Percentiles rank a stretch among this genome's conserved stretches.
These are phyloP conservation scores for Wallacemonas sp. DNA, from an alignment of 208 protist species.

Conservation along the genomic window DNA sequence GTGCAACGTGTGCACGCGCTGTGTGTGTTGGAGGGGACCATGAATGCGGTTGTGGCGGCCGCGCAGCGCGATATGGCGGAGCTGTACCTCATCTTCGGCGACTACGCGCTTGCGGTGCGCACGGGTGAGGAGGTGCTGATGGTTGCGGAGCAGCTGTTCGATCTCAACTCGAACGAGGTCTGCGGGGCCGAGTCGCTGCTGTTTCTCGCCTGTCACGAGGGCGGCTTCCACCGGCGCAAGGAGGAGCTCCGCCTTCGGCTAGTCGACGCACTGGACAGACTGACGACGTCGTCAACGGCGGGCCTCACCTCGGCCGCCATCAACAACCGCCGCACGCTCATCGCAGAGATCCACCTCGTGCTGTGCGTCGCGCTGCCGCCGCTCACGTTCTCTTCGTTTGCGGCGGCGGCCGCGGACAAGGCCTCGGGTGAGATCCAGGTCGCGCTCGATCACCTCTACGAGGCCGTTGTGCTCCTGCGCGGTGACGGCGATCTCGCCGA, in stretches of 20 bases:
- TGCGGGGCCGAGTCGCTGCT: constrained; percentile 36
- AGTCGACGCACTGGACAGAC: constrained; percentile 19
- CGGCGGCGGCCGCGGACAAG: neutral
- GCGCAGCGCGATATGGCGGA: constrained; percentile 55
- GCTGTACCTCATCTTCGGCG: constrained; percentile 47
- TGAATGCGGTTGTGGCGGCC: constrained; percentile 37
- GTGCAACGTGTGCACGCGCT: constrained; percentile 60
- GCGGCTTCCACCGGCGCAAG: constrained; percentile 22
- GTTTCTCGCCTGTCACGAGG: constrained; percentile 23
- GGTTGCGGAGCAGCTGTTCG: constrained; percentile 40
- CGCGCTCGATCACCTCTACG: constrained; percentile 25
- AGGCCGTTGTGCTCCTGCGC: constrained; percentile 41
- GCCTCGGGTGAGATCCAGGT: neutral
- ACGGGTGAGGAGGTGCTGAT: constrained; percentile 54
- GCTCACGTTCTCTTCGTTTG: neutral
- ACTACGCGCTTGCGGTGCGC: constrained; percentile 35
- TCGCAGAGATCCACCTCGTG: constrained; percentile 46
- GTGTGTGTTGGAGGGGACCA: constrained; percentile 46
- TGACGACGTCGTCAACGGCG: constrained; percentile 10
- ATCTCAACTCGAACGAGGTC: constrained; percentile 34
- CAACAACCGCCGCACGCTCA: constrained; percentile 25
- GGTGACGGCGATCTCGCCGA: constrained; percentile 41
- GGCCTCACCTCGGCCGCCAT: neutral
- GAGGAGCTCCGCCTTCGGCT: constrained; percentile 9
- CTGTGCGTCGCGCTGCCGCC: constrained; percentile 22